phyloP scores from a whole-genome alignment of 345 rosid species.

The Murraya koenigii region DNA sequence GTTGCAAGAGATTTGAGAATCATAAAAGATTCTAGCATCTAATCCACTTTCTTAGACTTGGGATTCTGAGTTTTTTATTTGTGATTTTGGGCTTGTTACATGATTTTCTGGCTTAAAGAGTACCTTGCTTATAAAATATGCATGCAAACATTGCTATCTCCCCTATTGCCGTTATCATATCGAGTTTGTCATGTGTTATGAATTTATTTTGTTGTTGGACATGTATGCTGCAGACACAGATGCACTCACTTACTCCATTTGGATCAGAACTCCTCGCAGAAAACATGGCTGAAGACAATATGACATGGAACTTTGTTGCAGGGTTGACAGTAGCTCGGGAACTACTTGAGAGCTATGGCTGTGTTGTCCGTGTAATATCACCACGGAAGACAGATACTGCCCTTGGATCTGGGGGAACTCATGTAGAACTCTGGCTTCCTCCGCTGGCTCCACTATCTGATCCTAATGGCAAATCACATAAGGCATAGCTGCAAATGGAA shows the following conservation, averaged over 20 bases:
- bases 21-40: neutral
- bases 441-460: conserved; percentile 41
- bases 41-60: neutral
- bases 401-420: conserved; percentile 81
- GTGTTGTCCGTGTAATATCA: conserved; percentile 79
- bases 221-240: conserved; percentile 68
- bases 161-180: neutral
- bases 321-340: conserved; percentile 89
- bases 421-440: conserved; percentile 87
- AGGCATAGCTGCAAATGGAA: conserved; percentile 16
- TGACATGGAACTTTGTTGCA: conserved; percentile 97
- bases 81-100: neutral
- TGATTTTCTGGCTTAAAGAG: neutral
- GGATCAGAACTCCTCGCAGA: conserved; percentile 67
- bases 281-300: conserved; percentile 91
- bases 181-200: neutral
- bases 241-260: conserved; percentile 79
- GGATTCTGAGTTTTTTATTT: neutral
- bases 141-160: neutral
- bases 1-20: neutral
- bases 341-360: conserved; percentile 85
- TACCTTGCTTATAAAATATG: neutral
- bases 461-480: conserved; percentile 16
- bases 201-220: neutral
- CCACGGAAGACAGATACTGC: conserved; percentile 65